Percentiles rank a stretch among this genome's conserved stretches.
These are phyloP conservation scores for Lachnum nothofagi DNA, from an alignment of 2,329 filamentous ascomycete species.

Conservation along the genomic window DNA sequence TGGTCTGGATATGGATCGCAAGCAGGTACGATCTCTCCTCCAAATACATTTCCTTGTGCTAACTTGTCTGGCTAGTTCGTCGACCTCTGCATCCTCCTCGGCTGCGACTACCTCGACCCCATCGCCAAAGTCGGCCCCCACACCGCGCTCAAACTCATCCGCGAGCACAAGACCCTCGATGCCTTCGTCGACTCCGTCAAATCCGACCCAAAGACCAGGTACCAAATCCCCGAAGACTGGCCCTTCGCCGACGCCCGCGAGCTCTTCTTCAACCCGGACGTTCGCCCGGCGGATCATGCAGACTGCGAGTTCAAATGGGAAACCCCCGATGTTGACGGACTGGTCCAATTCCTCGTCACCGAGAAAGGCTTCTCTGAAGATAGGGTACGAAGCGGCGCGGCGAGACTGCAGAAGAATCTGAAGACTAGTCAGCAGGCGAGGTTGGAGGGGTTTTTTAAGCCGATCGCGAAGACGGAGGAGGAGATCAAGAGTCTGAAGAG, in stretches of 20 bases:
- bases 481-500: constrained; percentile 83
- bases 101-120: constrained; percentile 95
- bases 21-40: constrained; percentile 54
- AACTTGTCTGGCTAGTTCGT: constrained; percentile 67
- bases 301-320: constrained; percentile 99
- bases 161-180: constrained; percentile 83
- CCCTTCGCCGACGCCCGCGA: constrained; percentile 86
- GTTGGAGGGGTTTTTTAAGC: constrained; percentile 95
- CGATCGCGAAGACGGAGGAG: constrained; percentile 78
- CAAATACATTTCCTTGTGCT: not conserved
- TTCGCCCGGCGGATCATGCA: constrained; percentile 73
- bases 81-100: constrained; percentile 93
- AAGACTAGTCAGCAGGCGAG: constrained; percentile 88
- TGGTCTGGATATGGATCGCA: constrained; percentile 79
- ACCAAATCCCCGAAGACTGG: constrained; percentile 90
- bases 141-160: constrained; percentile 89
- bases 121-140: constrained; percentile 90
- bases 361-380: constrained; percentile 98
- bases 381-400: constrained; percentile 73
- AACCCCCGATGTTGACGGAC: constrained; percentile 79
- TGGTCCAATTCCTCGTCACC: constrained; percentile 81
- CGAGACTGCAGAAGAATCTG: constrained; percentile 79
- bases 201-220: constrained; percentile 72
- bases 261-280: constrained; percentile 87
- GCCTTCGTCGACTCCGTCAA: constrained; percentile 77